A percentile compares a stretch with the other conserved stretches of the same genome.
These are phyloP conservation scores for Blastomyces silverae DNA, from an alignment of 2,329 filamentous ascomycete genomes.

Conservation along the genomic window DNA sequence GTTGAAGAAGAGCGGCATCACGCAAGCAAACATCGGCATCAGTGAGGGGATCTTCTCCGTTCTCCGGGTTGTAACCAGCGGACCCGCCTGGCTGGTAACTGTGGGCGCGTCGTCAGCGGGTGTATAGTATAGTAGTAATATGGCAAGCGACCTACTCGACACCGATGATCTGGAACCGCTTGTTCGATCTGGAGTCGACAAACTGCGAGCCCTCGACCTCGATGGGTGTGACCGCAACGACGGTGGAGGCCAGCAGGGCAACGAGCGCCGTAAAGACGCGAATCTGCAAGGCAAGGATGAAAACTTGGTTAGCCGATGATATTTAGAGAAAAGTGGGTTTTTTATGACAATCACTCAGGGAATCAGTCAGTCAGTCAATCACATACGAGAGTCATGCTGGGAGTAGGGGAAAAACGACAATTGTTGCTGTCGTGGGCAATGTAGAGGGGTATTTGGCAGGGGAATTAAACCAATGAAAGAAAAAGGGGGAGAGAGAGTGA, in stretches of 20 bases:
- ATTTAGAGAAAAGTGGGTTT: not conserved
- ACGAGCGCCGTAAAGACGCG: slow-evolving; percentile 35
- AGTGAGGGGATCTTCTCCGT: slow-evolving; percentile 50
- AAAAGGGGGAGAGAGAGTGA: slow-evolving; percentile 19
- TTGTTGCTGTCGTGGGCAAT: slow-evolving; percentile 16
- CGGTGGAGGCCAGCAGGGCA: slow-evolving; percentile 41
- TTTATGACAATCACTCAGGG: not conserved
- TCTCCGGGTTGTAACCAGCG: slow-evolving; percentile 48
- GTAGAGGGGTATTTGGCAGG: slow-evolving; percentile 17
- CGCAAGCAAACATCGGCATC: slow-evolving; percentile 53
- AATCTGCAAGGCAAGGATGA: slow-evolving; percentile 11
- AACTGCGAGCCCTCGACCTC: slow-evolving; percentile 55
- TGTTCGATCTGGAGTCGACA: slow-evolving; percentile 51
- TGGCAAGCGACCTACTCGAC: slow-evolving; percentile 46
- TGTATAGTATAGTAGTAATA: not conserved
- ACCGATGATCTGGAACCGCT: slow-evolving; percentile 57
- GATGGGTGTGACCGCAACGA: slow-evolving; percentile 49
- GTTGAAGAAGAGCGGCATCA: slow-evolving; percentile 58
- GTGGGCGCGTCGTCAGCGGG: slow-evolving; percentile 23
- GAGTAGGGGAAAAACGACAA: not conserved
- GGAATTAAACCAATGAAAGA: slow-evolving; percentile 17
- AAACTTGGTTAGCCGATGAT: slow-evolving; percentile 1
- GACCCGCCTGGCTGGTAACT: slow-evolving; percentile 59
- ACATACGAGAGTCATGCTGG: slow-evolving; percentile 20
- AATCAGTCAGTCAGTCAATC: not conserved